Evolutionary conservation across 768 basidiomycete species (phyloP).

Genomic region (Myochromella boudieri): DNA sequence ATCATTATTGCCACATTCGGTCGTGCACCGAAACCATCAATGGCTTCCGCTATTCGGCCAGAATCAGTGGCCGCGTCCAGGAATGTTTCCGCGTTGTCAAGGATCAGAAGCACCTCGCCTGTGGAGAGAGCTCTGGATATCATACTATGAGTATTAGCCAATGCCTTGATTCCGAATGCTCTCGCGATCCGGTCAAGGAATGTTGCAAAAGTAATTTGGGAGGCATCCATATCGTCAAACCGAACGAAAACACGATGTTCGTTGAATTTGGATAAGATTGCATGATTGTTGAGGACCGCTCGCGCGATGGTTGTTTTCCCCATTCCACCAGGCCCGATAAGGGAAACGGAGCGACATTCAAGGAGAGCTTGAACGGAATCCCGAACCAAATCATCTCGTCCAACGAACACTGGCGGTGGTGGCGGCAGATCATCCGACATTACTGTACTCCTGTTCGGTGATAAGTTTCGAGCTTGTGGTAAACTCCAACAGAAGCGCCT

Average conservation of each 20-base stretch:
- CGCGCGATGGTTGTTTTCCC: conserved; percentile 13
- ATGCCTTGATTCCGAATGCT: background rate
- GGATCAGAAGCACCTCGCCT: conserved; percentile 2
- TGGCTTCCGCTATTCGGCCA: conserved; percentile 1
- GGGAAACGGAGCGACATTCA: conserved; percentile 4
- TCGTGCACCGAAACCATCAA: conserved; percentile 8
- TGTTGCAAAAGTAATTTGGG: conserved; percentile 8
- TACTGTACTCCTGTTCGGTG: background rate
- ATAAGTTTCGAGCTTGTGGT: no score
- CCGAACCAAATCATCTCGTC: background rate
- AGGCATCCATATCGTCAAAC: conserved; percentile 11
- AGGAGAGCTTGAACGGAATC: background rate
- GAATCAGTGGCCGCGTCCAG: conserved; percentile 10
- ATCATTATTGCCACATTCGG: conserved; percentile 10
- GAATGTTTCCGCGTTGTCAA: conserved; percentile 17
- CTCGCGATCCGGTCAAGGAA: conserved; percentile 6
- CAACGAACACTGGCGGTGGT: conserved; percentile 1
- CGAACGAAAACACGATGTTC: conserved; percentile 10
- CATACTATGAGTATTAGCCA: background rate
- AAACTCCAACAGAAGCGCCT: background rate
- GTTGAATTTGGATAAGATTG: background rate
- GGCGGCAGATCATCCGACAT: background rate
- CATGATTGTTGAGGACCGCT: conserved; percentile 8
- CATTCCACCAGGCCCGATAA: conserved; percentile 13
- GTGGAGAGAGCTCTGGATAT: background rate